Percentiles rank a stretch among this genome's conserved stretches.
phyloP scores from a whole-genome alignment of 2,329 filamentous ascomycete species.

The Apiospora marii region DNA sequence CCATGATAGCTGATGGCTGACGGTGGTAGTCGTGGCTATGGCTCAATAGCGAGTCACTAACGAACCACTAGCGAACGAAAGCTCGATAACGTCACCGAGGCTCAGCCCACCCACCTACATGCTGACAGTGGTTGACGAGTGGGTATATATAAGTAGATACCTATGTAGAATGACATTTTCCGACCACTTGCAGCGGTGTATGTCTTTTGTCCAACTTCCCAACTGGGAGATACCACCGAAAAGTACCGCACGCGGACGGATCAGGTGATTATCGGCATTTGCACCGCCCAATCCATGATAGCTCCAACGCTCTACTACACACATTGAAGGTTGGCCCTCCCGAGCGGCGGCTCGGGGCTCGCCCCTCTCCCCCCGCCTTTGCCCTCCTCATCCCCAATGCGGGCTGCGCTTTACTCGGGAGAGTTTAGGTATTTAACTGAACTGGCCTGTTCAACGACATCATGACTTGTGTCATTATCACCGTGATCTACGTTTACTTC shows the following conservation, averaged over 20 bases:
- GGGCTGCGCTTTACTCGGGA: background rate
- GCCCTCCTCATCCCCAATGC: background rate
- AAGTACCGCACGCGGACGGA: background rate
- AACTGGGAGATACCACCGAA: background rate
- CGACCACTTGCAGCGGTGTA: background rate
- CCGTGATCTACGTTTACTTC: background rate
- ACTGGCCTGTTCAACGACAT: background rate
- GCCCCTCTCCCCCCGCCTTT: background rate
- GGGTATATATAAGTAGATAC: background rate
- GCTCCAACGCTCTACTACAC: background rate
- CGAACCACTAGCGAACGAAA: background rate
- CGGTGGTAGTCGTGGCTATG: background rate
- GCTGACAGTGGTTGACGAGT: background rate
- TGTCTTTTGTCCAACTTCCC: background rate
- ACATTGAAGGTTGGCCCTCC: background rate
- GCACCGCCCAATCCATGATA: background rate
- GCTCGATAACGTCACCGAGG: background rate
- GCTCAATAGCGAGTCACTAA: background rate
- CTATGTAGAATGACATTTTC: background rate
- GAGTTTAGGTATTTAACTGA: background rate
- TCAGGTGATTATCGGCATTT: conserved; percentile 1
- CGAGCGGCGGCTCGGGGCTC: background rate
- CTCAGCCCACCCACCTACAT: background rate
- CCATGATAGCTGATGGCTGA: background rate
- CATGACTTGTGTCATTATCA: background rate